Evolutionary conservation across 164 flowering plant species (phyloP), one percentile per base, ranked within the genome.

Genomic region (Macadamia tetraphylla): DNA sequence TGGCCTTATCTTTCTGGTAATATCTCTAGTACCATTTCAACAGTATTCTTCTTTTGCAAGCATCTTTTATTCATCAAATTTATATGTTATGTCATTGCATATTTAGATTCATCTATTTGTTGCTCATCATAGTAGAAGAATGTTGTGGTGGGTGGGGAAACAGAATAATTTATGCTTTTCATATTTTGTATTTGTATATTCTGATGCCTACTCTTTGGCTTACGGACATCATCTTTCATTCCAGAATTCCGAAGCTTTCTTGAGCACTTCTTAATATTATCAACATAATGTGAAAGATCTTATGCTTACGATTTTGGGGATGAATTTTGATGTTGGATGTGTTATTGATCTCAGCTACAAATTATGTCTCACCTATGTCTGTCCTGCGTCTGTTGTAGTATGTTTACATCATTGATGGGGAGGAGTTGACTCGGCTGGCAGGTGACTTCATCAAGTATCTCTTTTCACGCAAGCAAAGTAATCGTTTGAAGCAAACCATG

Each of bases 1-100:
- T 52, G 92, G 84, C 60, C 78, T 92, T 58, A 69, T 87, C 64
- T 78, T 85, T 76, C 58, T 90, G 91, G 98, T 89, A 86, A 67
- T 32, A 6, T 67, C 8, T 6, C 29, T 64, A 6, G 63, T n/a
- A 15, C 6, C 31, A 14, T 60, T 14, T 60, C 40, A 43, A 35
- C 5, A 5, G 40, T 35, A 5, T 35, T 13, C 58, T 29, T 6
- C 53, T 51, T 9, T 52, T 46, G 7, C 12, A 46, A 46, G 51
- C 1, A 46, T 9, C 51, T 46, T 46, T 46, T 35, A 35, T 35
- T 23, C 23, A 23, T 23, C 9, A 46, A 46, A 46, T 46, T 46
- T 11, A 8, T 11, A 46, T 46, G 51, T 46, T 46, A 46, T 46
- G 51, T 46, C 51, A 46, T 46, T 8, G 9, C 51, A 8, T 46